Evolutionary conservation across 2,329 filamentous ascomycete genomes (phyloP).

Genomic region (Phialophora verrucosa): DNA sequence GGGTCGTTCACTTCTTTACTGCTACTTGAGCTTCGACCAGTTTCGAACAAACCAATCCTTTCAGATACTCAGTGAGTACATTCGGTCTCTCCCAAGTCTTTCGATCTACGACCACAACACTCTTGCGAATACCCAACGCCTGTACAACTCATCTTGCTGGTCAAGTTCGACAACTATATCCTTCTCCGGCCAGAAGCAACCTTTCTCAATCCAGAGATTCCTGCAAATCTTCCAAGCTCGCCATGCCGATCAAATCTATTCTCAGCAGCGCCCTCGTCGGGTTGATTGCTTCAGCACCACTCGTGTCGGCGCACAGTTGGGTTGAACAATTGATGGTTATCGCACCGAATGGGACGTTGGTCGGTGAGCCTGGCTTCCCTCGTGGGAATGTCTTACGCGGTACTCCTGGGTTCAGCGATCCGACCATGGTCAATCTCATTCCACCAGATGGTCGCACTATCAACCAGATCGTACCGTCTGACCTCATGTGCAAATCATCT

Average conservation of each 20-base stretch:
- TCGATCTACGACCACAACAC: slow-evolving; percentile 2
- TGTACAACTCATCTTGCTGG: slow-evolving; percentile 18
- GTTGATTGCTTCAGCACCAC: slow-evolving; percentile 27
- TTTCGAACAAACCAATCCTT: slow-evolving; percentile 26
- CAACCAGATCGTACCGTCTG: slow-evolving; percentile 55
- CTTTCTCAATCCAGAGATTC: background rate
- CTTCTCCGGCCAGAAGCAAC: slow-evolving; percentile 7
- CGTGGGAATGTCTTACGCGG: slow-evolving; percentile 70
- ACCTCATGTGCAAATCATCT: slow-evolving; percentile 67
- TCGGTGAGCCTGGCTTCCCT: slow-evolving; percentile 73
- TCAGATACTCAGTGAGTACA: slow-evolving; percentile 25
- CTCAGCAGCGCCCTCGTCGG: slow-evolving; percentile 41
- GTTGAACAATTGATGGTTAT: slow-evolving; percentile 77
- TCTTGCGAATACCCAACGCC: background rate
- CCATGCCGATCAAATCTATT: slow-evolving; percentile 27
- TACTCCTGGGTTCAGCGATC: slow-evolving; percentile 62
- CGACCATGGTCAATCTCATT: slow-evolving; percentile 66
- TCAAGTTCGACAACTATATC: background rate
- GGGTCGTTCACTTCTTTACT: slow-evolving; percentile 17
- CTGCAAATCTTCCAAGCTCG: slow-evolving; percentile 11
- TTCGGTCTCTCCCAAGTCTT: slow-evolving; percentile 20
- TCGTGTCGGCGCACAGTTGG: slow-evolving; percentile 73
- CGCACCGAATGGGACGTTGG: slow-evolving; percentile 73
- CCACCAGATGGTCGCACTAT: slow-evolving; percentile 59
- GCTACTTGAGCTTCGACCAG: slow-evolving; percentile 22